Evolutionary conservation across 169 alveolate genomes (phyloP), one percentile per base, ranked within the genome.

Genomic region (Eimeria necatrix): DNA sequence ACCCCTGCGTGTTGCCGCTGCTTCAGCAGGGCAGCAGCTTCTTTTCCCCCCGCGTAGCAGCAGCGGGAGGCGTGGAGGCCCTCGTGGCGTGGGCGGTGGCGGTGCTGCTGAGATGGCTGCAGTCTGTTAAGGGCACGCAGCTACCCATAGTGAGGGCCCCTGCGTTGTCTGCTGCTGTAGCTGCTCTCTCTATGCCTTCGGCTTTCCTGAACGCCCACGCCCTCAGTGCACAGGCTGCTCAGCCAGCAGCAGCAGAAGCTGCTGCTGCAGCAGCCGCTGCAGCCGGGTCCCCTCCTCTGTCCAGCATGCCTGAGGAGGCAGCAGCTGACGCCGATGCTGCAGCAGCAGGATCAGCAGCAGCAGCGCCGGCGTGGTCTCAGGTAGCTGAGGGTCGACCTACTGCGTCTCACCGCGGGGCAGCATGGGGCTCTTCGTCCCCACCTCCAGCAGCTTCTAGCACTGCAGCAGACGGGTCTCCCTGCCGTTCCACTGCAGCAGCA

Each of bases 1-100:
- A 76, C 24, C 87, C 87, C 14, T 76, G 87, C 12, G 87, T 76
- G 41, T 20, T 20, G 59, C 87, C 59, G 0, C 87, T 76, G 9
- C 87, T 76, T 60, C n/a, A 56, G 9, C 9, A 16, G 9, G 51
- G 49, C 18, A 32, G 48, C 51, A 70, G 85, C 71, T n/a, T 14
- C 52, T 6, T 8, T 10, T 26, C 74, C 4, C 73, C 86, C 22
- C 26, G 6, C 3, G 94, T 26, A 46, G 32, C 83, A 53, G 52
- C 80, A 18, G 86, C 49, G 3, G 78, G 60, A 10, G 94, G 80
- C 22, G 78, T 56, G 18, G 94, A 24, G 24, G 87, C 89, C 20
- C 76, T 73, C 73, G 89, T 90, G 20, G 94, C 94, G 22, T 90
- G 94, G 94, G 94, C 94, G 3, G 89, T 84, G 26, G 94, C 80